A percentile compares a stretch with the other conserved stretches of the same genome.
phyloP scores from a whole-genome alignment of 495 filamentous ascomycete species.

The Astrothelium macrocarpum region DNA sequence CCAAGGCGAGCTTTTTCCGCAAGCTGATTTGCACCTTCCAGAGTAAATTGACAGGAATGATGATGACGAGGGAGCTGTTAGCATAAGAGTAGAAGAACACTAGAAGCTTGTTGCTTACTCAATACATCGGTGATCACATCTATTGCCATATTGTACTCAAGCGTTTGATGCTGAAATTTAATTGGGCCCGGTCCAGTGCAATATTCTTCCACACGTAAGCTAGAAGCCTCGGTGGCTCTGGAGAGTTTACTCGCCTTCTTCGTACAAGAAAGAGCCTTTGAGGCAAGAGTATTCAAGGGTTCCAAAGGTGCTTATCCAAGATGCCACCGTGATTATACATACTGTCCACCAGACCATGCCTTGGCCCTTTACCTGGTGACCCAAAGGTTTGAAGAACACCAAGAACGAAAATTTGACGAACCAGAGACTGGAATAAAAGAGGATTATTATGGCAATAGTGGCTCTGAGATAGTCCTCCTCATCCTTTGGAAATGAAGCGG shows the following conservation, averaged over 20 bases:
- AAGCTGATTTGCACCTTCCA: conserved; percentile 23
- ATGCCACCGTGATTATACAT: not conserved
- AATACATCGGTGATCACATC: conserved; percentile 27
- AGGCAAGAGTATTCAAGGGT: not conserved
- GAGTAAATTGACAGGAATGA: conserved; percentile 25
- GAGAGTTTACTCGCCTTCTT: too few relatives aligned
- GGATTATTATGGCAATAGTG: not conserved
- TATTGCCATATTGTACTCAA: conserved; percentile 9
- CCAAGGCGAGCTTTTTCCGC: conserved; percentile 20
- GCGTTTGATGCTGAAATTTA: too few relatives aligned
- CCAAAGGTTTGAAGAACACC: conserved; percentile 28
- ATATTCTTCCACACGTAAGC: too few relatives aligned
- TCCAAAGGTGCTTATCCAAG: not conserved
- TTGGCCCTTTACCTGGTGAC: conserved; percentile 9
- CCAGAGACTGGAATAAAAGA: conserved; percentile 24
- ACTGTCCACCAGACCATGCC: not conserved
- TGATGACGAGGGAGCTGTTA: conserved; percentile 3
- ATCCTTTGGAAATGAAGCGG: not conserved
- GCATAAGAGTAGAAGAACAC: not conserved
- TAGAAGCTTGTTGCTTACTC: conserved; percentile 13
- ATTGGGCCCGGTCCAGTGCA: too few relatives aligned
- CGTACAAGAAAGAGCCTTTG: too few relatives aligned
- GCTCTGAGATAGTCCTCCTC: not conserved
- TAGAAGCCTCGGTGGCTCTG: too few relatives aligned
- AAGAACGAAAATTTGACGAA: conserved; percentile 26